These are phyloP conservation scores for Fraxinus latifolia DNA, from an alignment of 305 asterid genomes.

Conservation along the genomic window DNA sequence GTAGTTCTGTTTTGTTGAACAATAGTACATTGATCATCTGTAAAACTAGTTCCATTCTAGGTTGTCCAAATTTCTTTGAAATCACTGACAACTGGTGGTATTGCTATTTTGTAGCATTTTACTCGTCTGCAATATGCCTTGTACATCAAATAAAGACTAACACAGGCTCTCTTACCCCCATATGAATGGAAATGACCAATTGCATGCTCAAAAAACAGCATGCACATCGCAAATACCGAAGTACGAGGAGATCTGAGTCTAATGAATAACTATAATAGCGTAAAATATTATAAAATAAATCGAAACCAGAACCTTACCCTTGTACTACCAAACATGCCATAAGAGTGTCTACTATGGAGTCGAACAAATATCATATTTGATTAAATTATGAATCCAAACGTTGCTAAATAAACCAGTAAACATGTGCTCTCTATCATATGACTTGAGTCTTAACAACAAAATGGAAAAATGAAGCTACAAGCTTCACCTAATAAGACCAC, in stretches of 20 bases:
- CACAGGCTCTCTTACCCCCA: not conserved
- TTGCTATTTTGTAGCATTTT: not conserved
- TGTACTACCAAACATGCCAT: not conserved
- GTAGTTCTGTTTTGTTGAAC: not conserved
- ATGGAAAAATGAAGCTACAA: not conserved
- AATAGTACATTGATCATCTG: no score
- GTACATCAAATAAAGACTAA: not conserved
- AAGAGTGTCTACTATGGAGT: no score
- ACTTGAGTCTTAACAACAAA: not conserved
- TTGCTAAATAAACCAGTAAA: slow-evolving; percentile 7
- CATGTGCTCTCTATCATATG: not conserved
- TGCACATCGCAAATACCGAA: no score
- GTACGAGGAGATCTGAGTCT: no score
- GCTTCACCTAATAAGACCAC: slow-evolving; percentile 13
- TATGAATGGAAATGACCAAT: no score
- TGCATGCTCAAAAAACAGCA: no score
- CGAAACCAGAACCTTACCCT: not conserved
- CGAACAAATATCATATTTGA: slow-evolving; percentile 5
- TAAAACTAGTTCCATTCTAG: no score
- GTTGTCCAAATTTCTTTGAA: no score
- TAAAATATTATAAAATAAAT: no score
- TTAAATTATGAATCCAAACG: slow-evolving; percentile 27
- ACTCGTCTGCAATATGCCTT: no score
- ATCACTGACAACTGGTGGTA: not conserved
- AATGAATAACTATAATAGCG: no score